Evolutionary conservation across 78 protist genomes (phyloP), one percentile per base, ranked within the genome.

Genomic region (Cavenderia fasciculata): DNA sequence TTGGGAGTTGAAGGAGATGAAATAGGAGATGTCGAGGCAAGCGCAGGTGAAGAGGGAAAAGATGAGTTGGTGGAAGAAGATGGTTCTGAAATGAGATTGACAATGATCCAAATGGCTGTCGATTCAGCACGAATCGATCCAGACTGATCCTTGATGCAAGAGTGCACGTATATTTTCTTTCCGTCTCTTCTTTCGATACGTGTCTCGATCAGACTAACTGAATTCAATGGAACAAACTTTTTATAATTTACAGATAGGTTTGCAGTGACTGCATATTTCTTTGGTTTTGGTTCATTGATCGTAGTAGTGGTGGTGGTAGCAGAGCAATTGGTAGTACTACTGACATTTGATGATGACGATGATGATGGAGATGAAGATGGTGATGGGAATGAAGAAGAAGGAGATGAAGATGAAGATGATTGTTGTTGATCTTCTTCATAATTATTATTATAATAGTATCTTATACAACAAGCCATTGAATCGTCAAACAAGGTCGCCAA

Each of bases 381-480:
- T n/a, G n/a, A n/a, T n/a, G n/a, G n/a, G n/a, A n/a, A n/a, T n/a
- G n/a, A n/a, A n/a, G n/a, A n/a, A n/a, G n/a, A n/a, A n/a, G 73
- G 19, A 21, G 31, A 23, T 65, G 51, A 23, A 19, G 31, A n/a
- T 46, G 27, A 31, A 6, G 0, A 25, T 16, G 16, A 7, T 11
- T 4, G 19, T 54, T 25, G 29, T 41, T 31, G 27, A 44, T 31
- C 25, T 33, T 82, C 90, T 31, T 82, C 71, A 82, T 52, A 82
- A 56, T 68, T 82, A 68, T 82, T 82, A 57, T 82, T 82, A 68
- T 82, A 82, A 43, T 66, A 82, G 25, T 82, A 82, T 29, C 90
- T 34, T 25, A 82, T 82, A 21, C 90, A 82, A 43, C 90, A 82
- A 56, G 90, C 90, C 90, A 82, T 82, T 56, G 79, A 57, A 68